A percentile compares a stretch with the other conserved stretches of the same genome.
Evolutionary conservation across 1,139 yeast species (phyloP).

Genomic region (Dujonia santamariae): DNA sequence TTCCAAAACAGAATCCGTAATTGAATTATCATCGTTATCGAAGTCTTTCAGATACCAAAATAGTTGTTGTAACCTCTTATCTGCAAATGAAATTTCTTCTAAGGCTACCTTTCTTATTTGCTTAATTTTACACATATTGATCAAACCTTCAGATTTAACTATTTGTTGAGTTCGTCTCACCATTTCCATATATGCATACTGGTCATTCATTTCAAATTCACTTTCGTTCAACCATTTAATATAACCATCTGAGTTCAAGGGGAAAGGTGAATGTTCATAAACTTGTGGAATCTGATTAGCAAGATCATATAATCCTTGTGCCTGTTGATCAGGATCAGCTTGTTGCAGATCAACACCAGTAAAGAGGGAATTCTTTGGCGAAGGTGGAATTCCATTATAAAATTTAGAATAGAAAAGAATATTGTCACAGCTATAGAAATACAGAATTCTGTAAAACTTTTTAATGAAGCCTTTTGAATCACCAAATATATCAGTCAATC

Average conservation of each 20-base stretch:
- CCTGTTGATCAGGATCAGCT: constrained; percentile 11
- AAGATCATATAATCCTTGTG: constrained; percentile 17
- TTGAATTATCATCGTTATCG: constrained; percentile 24
- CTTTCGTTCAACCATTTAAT: constrained; percentile 56
- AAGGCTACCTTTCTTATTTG: constrained; percentile 29
- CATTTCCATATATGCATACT: constrained; percentile 56
- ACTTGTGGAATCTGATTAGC: constrained; percentile 27
- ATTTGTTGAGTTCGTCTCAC: constrained; percentile 59
- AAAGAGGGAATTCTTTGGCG: constrained; percentile 29
- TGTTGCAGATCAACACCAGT: neutral
- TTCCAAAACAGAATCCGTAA: constrained; percentile 49
- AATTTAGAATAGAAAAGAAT: constrained; percentile 59
- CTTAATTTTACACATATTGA: constrained; percentile 56
- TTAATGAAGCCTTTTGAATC: constrained; percentile 35
- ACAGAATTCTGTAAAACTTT: constrained; percentile 52
- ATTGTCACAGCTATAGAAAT: constrained; percentile 62
- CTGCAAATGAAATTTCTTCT: constrained; percentile 24
- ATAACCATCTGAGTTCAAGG: constrained; percentile 45
- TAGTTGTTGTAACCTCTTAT: constrained; percentile 35
- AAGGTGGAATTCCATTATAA: constrained; percentile 59
- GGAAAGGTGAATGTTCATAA: constrained; percentile 51
- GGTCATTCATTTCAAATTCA: constrained; percentile 51
- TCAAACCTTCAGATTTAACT: constrained; percentile 54
- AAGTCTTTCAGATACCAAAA: constrained; percentile 41
- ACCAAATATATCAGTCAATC: constrained; percentile 56